phyloP scores from a whole-genome alignment of 441 rosid genomes.

The Viola pubescens region DNA sequence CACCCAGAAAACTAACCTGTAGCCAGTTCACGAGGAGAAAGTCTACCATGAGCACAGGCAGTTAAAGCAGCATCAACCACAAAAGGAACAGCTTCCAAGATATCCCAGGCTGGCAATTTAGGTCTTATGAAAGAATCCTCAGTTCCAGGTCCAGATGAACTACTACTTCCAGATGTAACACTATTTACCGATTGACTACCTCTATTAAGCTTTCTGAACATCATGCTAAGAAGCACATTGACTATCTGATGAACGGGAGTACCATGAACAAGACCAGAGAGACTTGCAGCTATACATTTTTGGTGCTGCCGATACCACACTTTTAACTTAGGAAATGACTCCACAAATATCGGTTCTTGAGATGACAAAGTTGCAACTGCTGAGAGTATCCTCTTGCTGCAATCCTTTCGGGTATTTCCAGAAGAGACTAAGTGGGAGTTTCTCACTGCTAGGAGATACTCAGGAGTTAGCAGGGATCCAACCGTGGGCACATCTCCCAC shows the following conservation, averaged over 20 bases:
- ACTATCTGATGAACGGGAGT: constrained; percentile 84
- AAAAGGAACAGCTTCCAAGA: constrained; percentile 84
- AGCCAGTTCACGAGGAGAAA: constrained; percentile 94
- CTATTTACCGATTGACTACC: constrained; percentile 54
- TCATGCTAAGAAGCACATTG: constrained; percentile 78
- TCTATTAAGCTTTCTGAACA: constrained; percentile 78
- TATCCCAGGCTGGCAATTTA: constrained; percentile 94
- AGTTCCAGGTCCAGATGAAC: constrained; percentile 60
- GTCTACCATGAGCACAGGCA: constrained; percentile 90
- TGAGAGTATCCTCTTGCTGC: constrained; percentile 46
- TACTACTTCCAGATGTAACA: constrained; percentile 79
- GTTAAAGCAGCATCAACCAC: constrained; percentile 91
- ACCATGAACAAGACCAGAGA: constrained; percentile 72
- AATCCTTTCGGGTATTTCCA: constrained; percentile 57
- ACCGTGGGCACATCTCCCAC: constrained; percentile 76
- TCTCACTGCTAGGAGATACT: constrained; percentile 70
- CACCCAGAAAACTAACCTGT: constrained; percentile 53
- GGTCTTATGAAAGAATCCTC: constrained; percentile 65
- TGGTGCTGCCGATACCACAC: constrained; percentile 89
- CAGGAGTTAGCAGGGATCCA: constrained; percentile 80
- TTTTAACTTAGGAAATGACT: constrained; percentile 82
- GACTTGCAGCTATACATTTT: constrained; percentile 82
- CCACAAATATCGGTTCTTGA: constrained; percentile 62
- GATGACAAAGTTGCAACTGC: constrained; percentile 45
- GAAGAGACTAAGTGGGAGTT: constrained; percentile 69